A percentile compares a stretch with the other conserved stretches of the same genome.
phyloP scores from a whole-genome alignment of 306 rosid genomes.

The Cotoneaster glaucophyllus region DNA sequence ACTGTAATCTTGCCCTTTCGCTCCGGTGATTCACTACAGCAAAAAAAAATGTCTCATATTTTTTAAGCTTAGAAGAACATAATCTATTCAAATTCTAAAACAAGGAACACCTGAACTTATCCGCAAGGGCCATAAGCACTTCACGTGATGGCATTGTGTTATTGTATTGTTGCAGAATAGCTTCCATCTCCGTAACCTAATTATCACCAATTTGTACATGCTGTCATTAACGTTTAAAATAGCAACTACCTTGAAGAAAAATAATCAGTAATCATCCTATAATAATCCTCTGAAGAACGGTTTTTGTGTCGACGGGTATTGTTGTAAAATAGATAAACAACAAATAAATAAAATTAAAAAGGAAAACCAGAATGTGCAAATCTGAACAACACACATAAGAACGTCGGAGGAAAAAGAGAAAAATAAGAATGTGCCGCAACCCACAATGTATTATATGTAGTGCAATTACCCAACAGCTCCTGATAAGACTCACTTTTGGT shows the following conservation, averaged over 20 bases:
- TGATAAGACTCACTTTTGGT: not conserved
- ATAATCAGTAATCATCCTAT: not conserved
- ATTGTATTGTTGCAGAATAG: conserved; percentile 70
- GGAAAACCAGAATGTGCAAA: too few species aligned
- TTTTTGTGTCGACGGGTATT: not conserved
- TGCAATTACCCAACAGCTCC: not conserved
- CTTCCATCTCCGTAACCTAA: conserved; percentile 90
- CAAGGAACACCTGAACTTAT: conserved; percentile 74
- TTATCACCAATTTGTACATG: conserved; percentile 2
- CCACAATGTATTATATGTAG: not conserved
- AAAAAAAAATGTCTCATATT: conserved; percentile 6
- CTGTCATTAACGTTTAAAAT: not conserved
- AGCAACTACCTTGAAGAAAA: not conserved
- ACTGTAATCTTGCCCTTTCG: conserved; percentile 89
- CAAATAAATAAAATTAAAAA: too few species aligned
- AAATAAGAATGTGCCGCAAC: not conserved
- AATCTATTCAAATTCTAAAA: conserved; percentile 14
- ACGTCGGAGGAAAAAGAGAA: not conserved
- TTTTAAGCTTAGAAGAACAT: not conserved
- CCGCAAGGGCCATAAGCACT: conserved; percentile 66
- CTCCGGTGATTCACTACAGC: conserved; percentile 61
- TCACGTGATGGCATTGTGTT: conserved; percentile 85
- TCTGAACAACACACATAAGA: too few species aligned
- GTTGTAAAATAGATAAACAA: too few species aligned
- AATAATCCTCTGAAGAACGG: not conserved